Evolutionary conservation across 768 basidiomycete species (phyloP).

Genomic region (Suillus americanus): DNA sequence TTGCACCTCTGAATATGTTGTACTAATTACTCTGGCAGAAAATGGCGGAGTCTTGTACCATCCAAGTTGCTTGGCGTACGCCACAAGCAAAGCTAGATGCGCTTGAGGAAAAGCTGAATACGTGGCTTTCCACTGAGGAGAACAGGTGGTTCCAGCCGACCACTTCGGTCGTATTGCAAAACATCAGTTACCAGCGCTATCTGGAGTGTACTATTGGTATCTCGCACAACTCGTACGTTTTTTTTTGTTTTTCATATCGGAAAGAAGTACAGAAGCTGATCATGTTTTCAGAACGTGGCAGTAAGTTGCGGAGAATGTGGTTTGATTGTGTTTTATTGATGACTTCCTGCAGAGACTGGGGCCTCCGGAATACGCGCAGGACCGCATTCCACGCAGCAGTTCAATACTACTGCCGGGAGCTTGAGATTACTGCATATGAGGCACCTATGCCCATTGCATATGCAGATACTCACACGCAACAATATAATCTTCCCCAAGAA

Average conservation of each 20-base stretch:
- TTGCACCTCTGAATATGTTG: background rate
- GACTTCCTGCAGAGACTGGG: conserved; percentile 49
- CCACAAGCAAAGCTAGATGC: conserved; percentile 70
- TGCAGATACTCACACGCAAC: conserved; percentile 25
- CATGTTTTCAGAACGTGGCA: conserved; percentile 32
- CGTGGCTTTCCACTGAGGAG: conserved; percentile 77
- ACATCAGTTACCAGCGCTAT: conserved; percentile 64
- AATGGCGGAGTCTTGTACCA: conserved; percentile 63
- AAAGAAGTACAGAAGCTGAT: background rate
- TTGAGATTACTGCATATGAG: conserved; percentile 62
- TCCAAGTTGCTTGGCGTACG: conserved; percentile 78
- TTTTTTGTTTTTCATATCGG: background rate
- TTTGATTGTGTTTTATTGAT: conserved; percentile 9
- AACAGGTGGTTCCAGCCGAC: conserved; percentile 76
- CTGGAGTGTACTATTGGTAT: conserved; percentile 71
- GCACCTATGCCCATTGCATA: conserved; percentile 62
- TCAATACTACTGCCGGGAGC: conserved; percentile 67
- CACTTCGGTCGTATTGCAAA: conserved; percentile 61
- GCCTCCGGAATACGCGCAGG: conserved; percentile 54
- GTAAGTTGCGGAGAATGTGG: conserved; percentile 20
- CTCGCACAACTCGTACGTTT: conserved; percentile 46
- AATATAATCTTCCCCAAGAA: conserved; percentile 7
- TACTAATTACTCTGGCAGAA: conserved; percentile 40
- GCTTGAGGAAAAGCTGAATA: conserved; percentile 64
- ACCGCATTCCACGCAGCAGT: conserved; percentile 82